Percentiles rank a stretch among this genome's conserved stretches.
Evolutionary conservation across 805 yeast genomes (phyloP).

Genomic region (Candida dajiaensis): DNA sequence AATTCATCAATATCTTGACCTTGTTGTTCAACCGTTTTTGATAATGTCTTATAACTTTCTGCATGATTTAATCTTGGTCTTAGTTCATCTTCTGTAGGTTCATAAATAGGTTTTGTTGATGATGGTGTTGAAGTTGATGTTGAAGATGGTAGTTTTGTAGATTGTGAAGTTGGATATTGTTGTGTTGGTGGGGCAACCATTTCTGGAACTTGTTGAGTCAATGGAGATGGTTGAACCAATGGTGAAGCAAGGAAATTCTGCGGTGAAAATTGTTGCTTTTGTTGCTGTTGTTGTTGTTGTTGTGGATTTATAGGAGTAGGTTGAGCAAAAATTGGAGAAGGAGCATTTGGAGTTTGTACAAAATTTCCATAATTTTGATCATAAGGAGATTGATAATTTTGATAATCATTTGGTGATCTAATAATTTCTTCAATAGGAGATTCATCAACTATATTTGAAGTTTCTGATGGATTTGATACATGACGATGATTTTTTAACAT

Average conservation of each 20-base stretch:
- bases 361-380: neutral
- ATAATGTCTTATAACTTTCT: conserved; percentile 12
- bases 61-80: neutral
- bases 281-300: too few species aligned
- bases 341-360: neutral
- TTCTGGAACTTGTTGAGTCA: neutral
- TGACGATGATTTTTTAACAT: conserved; percentile 17
- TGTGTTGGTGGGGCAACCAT: too few species aligned
- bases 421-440: conserved; percentile 21
- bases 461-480: conserved; percentile 4
- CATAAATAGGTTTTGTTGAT: neutral
- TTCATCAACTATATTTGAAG: conserved; percentile 6
- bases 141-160: neutral
- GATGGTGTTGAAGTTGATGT: neutral
- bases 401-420: conserved; percentile 10
- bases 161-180: neutral
- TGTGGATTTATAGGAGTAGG: neutral
- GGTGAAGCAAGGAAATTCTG: neutral
- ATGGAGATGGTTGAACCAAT: neutral
- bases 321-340: neutral
- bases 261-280: neutral
- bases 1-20: conserved; percentile 23
- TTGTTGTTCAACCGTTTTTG: conserved; percentile 21
- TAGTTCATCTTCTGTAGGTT: neutral
- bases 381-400: neutral